phyloP scores from a whole-genome alignment of 2,329 filamentous ascomycete genomes.

The Pseudogymnoascus sp. region DNA sequence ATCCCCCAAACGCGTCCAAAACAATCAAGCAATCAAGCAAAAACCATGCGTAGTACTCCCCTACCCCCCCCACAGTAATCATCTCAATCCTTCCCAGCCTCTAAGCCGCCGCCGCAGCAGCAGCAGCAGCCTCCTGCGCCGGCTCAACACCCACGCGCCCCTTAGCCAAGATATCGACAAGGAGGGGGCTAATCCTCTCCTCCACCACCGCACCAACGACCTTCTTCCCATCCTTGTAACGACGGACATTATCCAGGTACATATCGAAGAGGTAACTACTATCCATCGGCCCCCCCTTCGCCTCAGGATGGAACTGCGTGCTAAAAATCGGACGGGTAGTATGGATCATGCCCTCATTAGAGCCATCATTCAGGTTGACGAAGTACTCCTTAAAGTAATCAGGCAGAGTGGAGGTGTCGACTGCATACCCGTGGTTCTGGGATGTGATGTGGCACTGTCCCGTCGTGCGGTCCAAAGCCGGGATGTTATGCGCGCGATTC shows the following conservation, averaged over 20 bases:
- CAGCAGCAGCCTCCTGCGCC: slow-evolving; percentile 20
- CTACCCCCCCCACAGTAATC: neutral
- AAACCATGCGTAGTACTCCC: neutral
- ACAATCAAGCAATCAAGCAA: neutral
- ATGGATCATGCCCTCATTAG: slow-evolving; percentile 97
- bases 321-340: slow-evolving; percentile 94
- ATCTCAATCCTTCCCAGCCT: neutral
- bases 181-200: slow-evolving; percentile 76
- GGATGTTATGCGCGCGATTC: slow-evolving; percentile 98
- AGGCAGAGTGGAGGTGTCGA: slow-evolving; percentile 75
- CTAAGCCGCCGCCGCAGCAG: slow-evolving; percentile 15
- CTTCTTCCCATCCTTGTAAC: slow-evolving; percentile 77
- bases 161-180: slow-evolving; percentile 86
- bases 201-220: slow-evolving; percentile 65
- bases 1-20: neutral
- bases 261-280: slow-evolving; percentile 94
- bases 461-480: slow-evolving; percentile 85
- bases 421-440: slow-evolving; percentile 97
- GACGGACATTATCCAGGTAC: slow-evolving; percentile 81
- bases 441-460: slow-evolving; percentile 97
- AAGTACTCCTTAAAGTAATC: slow-evolving; percentile 96
- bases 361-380: slow-evolving; percentile 94
- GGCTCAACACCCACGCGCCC: slow-evolving; percentile 76
- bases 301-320: slow-evolving; percentile 97
- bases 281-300: slow-evolving; percentile 94